Evolutionary conservation across 2,329 filamentous ascomycete genomes (phyloP).

Genomic region (Claviceps fusiformis): DNA sequence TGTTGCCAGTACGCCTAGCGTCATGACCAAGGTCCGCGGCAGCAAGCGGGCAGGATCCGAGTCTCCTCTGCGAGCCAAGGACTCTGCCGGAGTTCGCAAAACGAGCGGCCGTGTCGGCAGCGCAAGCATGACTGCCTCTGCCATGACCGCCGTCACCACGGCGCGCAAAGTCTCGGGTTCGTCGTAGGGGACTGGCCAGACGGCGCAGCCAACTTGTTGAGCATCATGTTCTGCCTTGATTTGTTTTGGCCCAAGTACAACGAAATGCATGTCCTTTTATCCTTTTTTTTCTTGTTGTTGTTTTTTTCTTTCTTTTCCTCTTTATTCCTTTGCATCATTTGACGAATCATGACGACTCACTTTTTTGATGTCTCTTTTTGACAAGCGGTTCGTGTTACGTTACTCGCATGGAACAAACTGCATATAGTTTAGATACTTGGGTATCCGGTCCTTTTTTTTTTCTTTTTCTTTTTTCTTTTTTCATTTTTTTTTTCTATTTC

Average conservation of each 20-base stretch:
- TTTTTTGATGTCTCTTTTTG: slow-evolving; percentile 14
- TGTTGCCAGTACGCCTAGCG: slow-evolving; percentile 38
- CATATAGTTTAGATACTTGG: slow-evolving; percentile 18
- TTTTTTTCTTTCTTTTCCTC: slow-evolving; percentile 2
- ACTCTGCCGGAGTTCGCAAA: slow-evolving; percentile 45
- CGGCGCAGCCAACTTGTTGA: background rate
- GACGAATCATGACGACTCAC: slow-evolving; percentile 30
- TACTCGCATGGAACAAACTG: slow-evolving; percentile 12
- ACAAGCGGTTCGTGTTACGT: slow-evolving; percentile 27
- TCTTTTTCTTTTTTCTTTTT: no score
- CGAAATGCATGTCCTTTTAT: background rate
- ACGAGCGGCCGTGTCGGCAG: slow-evolving; percentile 53
- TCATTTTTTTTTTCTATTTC: no score
- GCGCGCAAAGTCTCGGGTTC: slow-evolving; percentile 39
- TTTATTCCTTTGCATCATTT: slow-evolving; percentile 4
- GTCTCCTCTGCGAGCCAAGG: slow-evolving; percentile 36
- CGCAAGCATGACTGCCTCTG: slow-evolving; percentile 30
- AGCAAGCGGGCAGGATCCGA: slow-evolving; percentile 37
- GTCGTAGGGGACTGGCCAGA: slow-evolving; percentile 15
- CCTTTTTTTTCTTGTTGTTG: background rate
- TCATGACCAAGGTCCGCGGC: slow-evolving; percentile 52
- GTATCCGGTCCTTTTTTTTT: background rate
- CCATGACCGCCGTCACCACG: slow-evolving; percentile 25
- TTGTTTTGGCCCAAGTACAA: no score
- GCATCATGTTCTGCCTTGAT: background rate